These are phyloP conservation scores for Ocimum tenuiflorum DNA, from an alignment of 257 asterid genomes.

Conservation along the genomic window DNA sequence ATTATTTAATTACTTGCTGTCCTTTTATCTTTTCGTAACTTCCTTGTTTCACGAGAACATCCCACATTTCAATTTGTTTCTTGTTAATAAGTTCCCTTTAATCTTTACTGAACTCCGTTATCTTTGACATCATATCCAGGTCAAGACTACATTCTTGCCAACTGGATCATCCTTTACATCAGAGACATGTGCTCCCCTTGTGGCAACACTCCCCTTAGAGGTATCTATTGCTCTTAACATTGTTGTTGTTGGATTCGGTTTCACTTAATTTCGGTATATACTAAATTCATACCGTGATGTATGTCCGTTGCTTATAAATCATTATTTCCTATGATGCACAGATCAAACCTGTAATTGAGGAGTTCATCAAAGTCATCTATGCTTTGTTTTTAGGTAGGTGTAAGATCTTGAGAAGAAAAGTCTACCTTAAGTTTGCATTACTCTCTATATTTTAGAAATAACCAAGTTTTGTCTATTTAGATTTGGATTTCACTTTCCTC, in stretches of 20 bases:
- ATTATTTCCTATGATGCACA: constrained; percentile 23
- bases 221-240: constrained; percentile 27
- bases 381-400: constrained; percentile 54
- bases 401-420: background rate
- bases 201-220: constrained; percentile 95
- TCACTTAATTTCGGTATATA: background rate
- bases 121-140: constrained; percentile 33
- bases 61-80: background rate
- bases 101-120: background rate
- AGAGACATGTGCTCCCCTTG: constrained; percentile 81
- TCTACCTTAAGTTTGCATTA: background rate
- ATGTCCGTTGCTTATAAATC: background rate
- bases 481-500: constrained; percentile 89
- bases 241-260: background rate
- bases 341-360: constrained; percentile 77
- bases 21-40: background rate
- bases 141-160: constrained; percentile 63
- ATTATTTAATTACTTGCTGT: background rate
- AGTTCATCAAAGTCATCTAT: constrained; percentile 58
- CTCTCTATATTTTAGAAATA: constrained; percentile 12
- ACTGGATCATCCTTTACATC: constrained; percentile 63
- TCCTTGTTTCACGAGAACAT: background rate
- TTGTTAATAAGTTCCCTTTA: background rate
- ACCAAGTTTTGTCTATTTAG: constrained; percentile 27
- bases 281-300: background rate